Evolutionary conservation across 192 early-diverging fungal genomes (phyloP).

Genomic region (Dimargaris xerosporica): DNA sequence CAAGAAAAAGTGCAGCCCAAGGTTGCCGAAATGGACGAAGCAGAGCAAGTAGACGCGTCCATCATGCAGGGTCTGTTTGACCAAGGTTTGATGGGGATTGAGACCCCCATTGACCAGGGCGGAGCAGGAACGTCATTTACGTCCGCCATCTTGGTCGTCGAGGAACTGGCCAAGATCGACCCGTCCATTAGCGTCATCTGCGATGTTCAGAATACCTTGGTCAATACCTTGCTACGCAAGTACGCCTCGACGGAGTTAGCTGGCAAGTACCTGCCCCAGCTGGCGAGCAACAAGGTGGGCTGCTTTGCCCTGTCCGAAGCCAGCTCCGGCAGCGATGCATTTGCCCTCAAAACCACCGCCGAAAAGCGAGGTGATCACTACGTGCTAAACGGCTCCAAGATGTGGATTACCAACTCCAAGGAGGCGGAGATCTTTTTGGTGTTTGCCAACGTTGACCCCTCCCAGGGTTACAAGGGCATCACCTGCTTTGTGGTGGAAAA

Average conservation of each 20-base stretch:
- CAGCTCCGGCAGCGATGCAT: constrained; percentile 84
- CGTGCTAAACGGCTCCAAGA: constrained; percentile 73
- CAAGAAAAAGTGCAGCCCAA: constrained; percentile 69
- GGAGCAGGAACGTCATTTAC: constrained; percentile 72
- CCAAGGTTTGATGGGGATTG: constrained; percentile 89
- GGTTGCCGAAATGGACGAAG: constrained; percentile 83
- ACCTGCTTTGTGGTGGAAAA: constrained; percentile 93
- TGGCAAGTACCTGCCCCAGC: constrained; percentile 68
- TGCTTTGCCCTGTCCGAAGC: constrained; percentile 93
- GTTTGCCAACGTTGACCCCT: constrained; percentile 93
- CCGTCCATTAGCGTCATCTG: constrained; percentile 79
- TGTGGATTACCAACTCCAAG: constrained; percentile 94
- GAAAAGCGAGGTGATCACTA: constrained; percentile 79
- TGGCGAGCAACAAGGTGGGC: constrained; percentile 71
- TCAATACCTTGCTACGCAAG: constrained; percentile 81
- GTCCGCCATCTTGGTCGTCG: constrained; percentile 71
- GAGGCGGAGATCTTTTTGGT: constrained; percentile 94
- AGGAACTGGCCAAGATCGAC: constrained; percentile 92
- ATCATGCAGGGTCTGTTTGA: constrained; percentile 79
- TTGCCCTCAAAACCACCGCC: constrained; percentile 77
- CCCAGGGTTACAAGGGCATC: constrained; percentile 91
- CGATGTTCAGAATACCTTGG: constrained; percentile 96
- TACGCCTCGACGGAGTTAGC: constrained; percentile 62
- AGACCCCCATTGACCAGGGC: constrained; percentile 62
- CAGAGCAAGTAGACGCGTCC: constrained; percentile 59